phyloP scores from a whole-genome alignment of 257 asterid genomes.

The Solanum virginianum region DNA sequence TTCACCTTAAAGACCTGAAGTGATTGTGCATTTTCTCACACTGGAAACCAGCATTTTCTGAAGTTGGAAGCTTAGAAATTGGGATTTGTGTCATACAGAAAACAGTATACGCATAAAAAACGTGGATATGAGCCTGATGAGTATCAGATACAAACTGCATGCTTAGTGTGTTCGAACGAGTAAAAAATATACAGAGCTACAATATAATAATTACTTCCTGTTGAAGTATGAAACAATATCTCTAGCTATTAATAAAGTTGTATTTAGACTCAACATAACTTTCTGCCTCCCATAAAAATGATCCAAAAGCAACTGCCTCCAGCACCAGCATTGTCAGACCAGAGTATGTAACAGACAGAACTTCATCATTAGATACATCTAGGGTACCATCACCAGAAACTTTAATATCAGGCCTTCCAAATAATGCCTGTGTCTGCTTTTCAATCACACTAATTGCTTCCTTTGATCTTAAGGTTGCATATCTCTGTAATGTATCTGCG shows the following conservation, averaged over 20 bases:
- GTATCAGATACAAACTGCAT: background rate
- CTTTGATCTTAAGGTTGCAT: conserved; percentile 75
- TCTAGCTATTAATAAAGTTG: conserved; percentile 46
- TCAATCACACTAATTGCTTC: conserved; percentile 80
- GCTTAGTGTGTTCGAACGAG: background rate
- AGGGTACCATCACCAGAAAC: conserved; percentile 60
- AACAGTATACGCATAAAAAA: background rate
- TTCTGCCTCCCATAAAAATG: conserved; percentile 83
- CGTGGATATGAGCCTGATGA: background rate
- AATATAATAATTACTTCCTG: background rate
- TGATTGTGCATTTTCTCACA: conserved; percentile 26
- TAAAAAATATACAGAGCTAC: background rate
- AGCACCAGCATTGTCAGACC: conserved; percentile 72
- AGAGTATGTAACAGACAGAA: conserved; percentile 47
- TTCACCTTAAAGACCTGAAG: background rate
- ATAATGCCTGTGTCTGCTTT: conserved; percentile 83
- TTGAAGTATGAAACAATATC: background rate
- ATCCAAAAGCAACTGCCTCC: conserved; percentile 90
- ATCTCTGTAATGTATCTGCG: conserved; percentile 78
- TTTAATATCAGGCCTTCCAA: conserved; percentile 73
- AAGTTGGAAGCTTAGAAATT: background rate
- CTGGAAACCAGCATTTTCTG: conserved; percentile 14
- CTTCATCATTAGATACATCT: conserved; percentile 53
- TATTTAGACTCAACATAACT: conserved; percentile 61
- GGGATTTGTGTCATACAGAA: background rate